These are phyloP conservation scores for Clausena lansium DNA, from an alignment of 345 rosid species.

Conservation along the genomic window DNA sequence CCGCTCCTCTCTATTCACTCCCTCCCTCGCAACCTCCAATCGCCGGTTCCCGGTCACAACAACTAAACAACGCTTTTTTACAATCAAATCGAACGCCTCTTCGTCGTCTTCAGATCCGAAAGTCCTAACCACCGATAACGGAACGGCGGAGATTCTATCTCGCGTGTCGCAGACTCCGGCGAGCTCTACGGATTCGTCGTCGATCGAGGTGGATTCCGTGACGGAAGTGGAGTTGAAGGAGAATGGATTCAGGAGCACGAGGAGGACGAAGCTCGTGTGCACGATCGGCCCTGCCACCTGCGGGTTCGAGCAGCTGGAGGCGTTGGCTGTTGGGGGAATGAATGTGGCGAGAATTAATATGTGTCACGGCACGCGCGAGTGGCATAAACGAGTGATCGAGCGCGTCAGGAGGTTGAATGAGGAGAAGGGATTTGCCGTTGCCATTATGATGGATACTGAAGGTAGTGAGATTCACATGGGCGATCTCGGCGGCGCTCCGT, in stretches of 20 bases:
- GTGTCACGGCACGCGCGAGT: slow-evolving; percentile 95
- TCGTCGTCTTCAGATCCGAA: slow-evolving; percentile 57
- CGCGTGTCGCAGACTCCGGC: not conserved
- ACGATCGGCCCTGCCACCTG: slow-evolving; percentile 93
- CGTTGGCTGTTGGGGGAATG: slow-evolving; percentile 96
- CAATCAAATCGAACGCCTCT: slow-evolving; percentile 50
- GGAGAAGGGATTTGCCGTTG: slow-evolving; percentile 96
- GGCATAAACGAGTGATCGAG: slow-evolving; percentile 83
- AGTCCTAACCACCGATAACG: slow-evolving; percentile 57
- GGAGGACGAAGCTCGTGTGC: slow-evolving; percentile 94
- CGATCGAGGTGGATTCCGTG: slow-evolving; percentile 81
- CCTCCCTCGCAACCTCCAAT: slow-evolving; percentile 32
- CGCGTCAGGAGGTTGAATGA: slow-evolving; percentile 83
- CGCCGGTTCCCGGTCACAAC: slow-evolving; percentile 30
- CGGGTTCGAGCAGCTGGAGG: slow-evolving; percentile 84
- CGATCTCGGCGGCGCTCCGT: slow-evolving; percentile 87
- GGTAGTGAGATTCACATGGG: slow-evolving; percentile 99
- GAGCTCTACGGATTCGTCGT: slow-evolving; percentile 26
- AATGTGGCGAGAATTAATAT: slow-evolving; percentile 92
- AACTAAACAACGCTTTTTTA: slow-evolving; percentile 7
- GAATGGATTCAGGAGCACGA: slow-evolving; percentile 98
- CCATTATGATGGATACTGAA: slow-evolving; percentile 99
- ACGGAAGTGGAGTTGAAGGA: slow-evolving; percentile 93
- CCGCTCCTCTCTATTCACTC: slow-evolving; percentile 25
- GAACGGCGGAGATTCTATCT: slow-evolving; percentile 27